Conservation (phyloP, 176 grass and related monocot species). For the Carex littledalei region DNA sequence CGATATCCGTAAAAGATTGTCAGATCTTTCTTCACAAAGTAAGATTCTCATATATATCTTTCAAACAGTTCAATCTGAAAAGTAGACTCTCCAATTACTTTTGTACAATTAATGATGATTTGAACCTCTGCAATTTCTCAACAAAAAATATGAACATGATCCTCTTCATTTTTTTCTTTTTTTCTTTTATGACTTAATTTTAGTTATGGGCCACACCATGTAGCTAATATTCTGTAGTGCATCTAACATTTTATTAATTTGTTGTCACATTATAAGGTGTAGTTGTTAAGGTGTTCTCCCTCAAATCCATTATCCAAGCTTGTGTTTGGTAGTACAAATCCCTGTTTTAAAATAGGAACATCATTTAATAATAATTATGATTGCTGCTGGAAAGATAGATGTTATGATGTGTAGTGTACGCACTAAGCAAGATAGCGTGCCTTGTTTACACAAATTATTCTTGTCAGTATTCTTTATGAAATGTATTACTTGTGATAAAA, state of each 20-base stretch:
- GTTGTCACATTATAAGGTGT: constrained; percentile 8
- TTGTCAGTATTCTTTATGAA: not conserved
- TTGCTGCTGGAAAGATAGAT: not conserved
- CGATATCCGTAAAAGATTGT: not conserved
- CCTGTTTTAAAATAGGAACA: not conserved
- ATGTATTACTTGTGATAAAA: not conserved
- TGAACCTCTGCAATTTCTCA: not conserved
- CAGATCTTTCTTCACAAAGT: not conserved
- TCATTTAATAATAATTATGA: constrained; percentile 15
- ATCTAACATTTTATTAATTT: not conserved
- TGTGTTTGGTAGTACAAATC: not conserved
- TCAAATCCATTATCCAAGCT: constrained; percentile 13
- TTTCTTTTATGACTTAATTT: not conserved
- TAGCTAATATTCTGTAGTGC: not conserved
- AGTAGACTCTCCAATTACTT: not conserved
- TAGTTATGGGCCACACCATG: not conserved
- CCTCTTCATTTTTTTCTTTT: not conserved
- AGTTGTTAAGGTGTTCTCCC: constrained; percentile 13
- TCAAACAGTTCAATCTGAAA: not conserved
- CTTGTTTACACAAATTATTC: not conserved
- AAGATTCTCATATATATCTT: not conserved
- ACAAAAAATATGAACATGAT: not conserved
- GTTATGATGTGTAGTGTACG: not conserved
- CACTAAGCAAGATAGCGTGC: not conserved
- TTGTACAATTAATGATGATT: not conserved